Evolutionary conservation across 371 early-diverging fungal genomes (phyloP).

Genomic region (Gilbertella persicaria): DNA sequence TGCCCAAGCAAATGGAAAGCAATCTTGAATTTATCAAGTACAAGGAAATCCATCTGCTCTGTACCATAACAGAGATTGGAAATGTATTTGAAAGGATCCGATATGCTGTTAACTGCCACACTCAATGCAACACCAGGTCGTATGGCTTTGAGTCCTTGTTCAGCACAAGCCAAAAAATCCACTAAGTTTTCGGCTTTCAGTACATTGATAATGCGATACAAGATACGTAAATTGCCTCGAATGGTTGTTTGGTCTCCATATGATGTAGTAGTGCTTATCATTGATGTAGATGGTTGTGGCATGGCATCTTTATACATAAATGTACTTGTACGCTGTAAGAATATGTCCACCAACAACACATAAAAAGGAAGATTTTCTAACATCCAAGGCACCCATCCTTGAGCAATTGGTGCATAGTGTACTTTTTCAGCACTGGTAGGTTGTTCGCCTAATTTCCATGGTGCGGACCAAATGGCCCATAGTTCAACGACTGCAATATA

Average conservation of each 20-base stretch:
- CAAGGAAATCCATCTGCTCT: not conserved
- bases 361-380: conserved; percentile 38
- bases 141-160: conserved; percentile 6
- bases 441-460: conserved; percentile 29
- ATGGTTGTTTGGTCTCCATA: conserved; percentile 5
- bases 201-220: conserved; percentile 29
- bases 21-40: conserved; percentile 7
- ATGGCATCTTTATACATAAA: conserved; percentile 16
- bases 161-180: conserved; percentile 17
- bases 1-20: conserved; percentile 13
- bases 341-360: conserved; percentile 25
- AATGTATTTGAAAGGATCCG: conserved; percentile 2
- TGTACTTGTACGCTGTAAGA: conserved; percentile 27
- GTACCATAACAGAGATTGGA: conserved; percentile 2
- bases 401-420: conserved; percentile 9
- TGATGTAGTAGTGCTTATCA: not conserved
- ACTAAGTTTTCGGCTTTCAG: conserved; percentile 21
- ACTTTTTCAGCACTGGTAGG: conserved; percentile 1
- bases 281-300: not conserved
- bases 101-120: not conserved
- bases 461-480: conserved; percentile 39
- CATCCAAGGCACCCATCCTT: conserved; percentile 28
- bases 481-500: conserved; percentile 30
- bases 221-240: conserved; percentile 24
- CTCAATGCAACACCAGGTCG: not conserved